A percentile compares a stretch with the other conserved stretches of the same genome.
Evolutionary conservation across 2,329 filamentous ascomycete genomes (phyloP).

Genomic region (Daldinia eschscholtzii): DNA sequence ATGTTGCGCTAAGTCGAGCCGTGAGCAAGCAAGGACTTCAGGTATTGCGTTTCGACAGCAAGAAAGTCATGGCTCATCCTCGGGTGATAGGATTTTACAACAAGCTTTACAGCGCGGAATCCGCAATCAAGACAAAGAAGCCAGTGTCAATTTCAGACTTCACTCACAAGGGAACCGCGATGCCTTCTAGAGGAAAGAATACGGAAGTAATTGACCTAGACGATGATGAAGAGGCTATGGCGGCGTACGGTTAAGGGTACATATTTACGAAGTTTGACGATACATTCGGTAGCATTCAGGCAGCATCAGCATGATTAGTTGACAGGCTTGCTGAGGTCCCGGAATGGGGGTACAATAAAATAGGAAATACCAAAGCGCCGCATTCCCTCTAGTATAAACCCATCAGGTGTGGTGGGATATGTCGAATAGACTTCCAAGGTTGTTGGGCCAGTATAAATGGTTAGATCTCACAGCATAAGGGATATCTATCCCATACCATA

Average conservation of each 20-base stretch:
- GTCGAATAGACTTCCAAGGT: neutral
- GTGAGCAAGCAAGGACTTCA: conserved; percentile 89
- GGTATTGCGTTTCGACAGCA: conserved; percentile 87
- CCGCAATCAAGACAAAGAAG: conserved; percentile 55
- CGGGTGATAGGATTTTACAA: conserved; percentile 88
- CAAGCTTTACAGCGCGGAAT: conserved; percentile 80
- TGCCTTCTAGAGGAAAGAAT: conserved; percentile 34
- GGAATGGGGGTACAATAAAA: conserved; percentile 7
- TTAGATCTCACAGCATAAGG: neutral
- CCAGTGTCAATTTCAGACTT: conserved; percentile 57
- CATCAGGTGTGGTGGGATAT: neutral
- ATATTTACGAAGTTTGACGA: neutral
- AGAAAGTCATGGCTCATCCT: conserved; percentile 94
- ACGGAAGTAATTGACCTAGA: conserved; percentile 54
- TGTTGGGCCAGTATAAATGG: neutral
- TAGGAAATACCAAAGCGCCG: neutral
- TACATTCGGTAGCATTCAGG: neutral
- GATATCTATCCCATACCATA: neutral
- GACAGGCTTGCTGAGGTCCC: neutral
- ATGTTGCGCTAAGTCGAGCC: conserved; percentile 94
- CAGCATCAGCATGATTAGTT: conserved; percentile 3
- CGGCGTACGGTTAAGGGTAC: conserved; percentile 56
- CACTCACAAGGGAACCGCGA: conserved; percentile 51
- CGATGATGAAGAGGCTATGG: conserved; percentile 62
- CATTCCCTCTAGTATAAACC: neutral